Base-by-base conservation (phyloP, 2,329 filamentous ascomycete genomes). In the Ophiostoma populinum region DNA sequence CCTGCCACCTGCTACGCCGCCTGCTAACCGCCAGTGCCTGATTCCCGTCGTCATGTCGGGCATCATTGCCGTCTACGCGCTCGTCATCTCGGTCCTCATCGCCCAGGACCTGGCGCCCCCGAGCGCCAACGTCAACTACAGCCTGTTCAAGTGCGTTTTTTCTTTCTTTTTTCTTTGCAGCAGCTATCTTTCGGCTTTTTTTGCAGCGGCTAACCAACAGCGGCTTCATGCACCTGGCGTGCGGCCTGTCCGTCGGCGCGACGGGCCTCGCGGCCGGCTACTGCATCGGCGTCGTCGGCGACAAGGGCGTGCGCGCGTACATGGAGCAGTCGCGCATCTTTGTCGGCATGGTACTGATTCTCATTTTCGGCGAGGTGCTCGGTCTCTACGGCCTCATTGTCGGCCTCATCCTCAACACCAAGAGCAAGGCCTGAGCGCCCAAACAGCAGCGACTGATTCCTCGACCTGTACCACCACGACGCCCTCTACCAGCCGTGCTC, bases 351-450 rank as follows among this genome's bases (percentile, higher is more conserved):
- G 87, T 98, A 31, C 62, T 98, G 49, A 95, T 95, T 47, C 69
- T 95, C 43, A 98, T 98, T 70, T 98, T 98, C 54, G 90, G 83
- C 38, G 90, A 98, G 65, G 90, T 98, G 13, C 55, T 98, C 53
- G 90, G 90, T 55, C 75, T 98, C 21, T 98, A 98, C 51, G 90
- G 90, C 30, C 71, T 94, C 45, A 94, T 94, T 52, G 86, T 94
- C 42, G 83, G 81, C 38, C 70, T 94, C 28, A 87, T 94, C 51
- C 70, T 94, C 51, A 92, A 93, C 70, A 90, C 82, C 42, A 83
- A 83, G 63, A 75, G 67, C 62, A 74, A 67, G 59, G 71, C 68
- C 44, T 73, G 57, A 15, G 20, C 21, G 9, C 11, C 15, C 7
- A 10, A 28, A n/a, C 20, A 13, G 4, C 2, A 8, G 6, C 27